A percentile compares a stretch with the other conserved stretches of the same genome.
These are phyloP conservation scores for Silene vulgaris DNA, from an alignment of 179 eudicot species.

Conservation along the genomic window DNA sequence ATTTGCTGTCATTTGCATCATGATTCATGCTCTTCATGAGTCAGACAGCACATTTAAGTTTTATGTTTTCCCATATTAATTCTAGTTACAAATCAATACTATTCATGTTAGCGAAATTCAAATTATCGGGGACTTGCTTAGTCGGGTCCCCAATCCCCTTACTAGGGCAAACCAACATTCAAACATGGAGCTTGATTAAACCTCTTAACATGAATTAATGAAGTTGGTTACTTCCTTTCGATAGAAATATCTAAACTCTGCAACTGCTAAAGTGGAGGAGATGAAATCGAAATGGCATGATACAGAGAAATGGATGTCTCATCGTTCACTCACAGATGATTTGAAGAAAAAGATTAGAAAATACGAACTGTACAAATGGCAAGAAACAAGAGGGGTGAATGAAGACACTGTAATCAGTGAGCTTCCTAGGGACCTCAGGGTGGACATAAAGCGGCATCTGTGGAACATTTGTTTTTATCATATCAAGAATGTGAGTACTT, in stretches of 20 bases:
- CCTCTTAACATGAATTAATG: not conserved
- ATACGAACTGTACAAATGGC: conserved; percentile 59
- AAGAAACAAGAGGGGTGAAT: conserved; percentile 59
- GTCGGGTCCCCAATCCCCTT: no score
- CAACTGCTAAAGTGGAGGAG: conserved; percentile 47
- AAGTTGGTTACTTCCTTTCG: not conserved
- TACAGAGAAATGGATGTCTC: conserved; percentile 64
- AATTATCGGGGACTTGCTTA: no score
- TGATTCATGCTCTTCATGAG: not conserved
- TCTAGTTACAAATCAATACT: no score
- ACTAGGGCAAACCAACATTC: no score
- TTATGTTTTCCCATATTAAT: not conserved
- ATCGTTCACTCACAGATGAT: conserved; percentile 46
- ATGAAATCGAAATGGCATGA: conserved; percentile 55
- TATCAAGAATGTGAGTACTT: conserved; percentile 39
- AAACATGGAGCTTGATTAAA: not conserved
- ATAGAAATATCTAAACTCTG: conserved; percentile 58
- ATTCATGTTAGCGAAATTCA: no score
- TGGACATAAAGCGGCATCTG: conserved; percentile 55
- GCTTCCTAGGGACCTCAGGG: conserved; percentile 54
- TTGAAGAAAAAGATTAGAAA: conserved; percentile 44
- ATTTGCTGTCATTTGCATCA: not conserved
- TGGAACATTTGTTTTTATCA: conserved; percentile 32
- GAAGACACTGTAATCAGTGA: conserved; percentile 46
- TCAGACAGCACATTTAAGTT: not conserved